Base-by-base conservation (phyloP, 805 yeast species). In the Metschnikowia cubensis region DNA sequence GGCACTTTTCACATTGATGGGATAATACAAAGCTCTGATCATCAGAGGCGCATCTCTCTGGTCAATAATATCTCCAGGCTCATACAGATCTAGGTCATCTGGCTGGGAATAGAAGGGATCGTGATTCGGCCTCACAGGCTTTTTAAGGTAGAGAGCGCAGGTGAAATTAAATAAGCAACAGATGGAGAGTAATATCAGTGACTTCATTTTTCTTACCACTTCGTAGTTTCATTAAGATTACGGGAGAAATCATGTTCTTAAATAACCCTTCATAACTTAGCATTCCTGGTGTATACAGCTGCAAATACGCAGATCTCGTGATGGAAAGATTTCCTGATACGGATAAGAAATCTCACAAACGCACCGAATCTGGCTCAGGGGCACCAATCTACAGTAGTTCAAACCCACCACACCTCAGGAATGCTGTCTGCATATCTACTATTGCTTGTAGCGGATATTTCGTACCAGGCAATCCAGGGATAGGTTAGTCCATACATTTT, bases 1-100 rank as follows among this genome's bases (percentile, higher is more conserved):
- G 6, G 52, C 55, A 20, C 21, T 42, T 29, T 47, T 21, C 35
- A 55, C 56, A 38, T 53, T 48, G 13, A 39, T 21, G 6, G 56
- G 45, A 18, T 48, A 42, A 37, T 35, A 45, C 4, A 51, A 25
- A 6, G 48, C 47, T 18, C 52, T 40, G 15, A 49, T 35, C 22
- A 33, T 45, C 22, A 45, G 25, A 5, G 54, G 52, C 1, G 45
- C 49, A 2, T 6, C 29, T 18, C 52, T 21, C 3, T 6, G 34
- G 14, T 47, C 41, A n/a, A 51, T 45, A 18, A 51, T 45, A 6
- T 49, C 50, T 3, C 55, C 52, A 3, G 22, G 25, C 13, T 39
- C 35, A 15, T 38, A 46, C 11, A 45, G 41, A 15, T 42, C 32
- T 3, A 51, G 29, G 18, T 51, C 35, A 11, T 37, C 40, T 3